Evolutionary conservation across 2,329 filamentous ascomycete species (phyloP).

Genomic region (Hypoxylon sp.): DNA sequence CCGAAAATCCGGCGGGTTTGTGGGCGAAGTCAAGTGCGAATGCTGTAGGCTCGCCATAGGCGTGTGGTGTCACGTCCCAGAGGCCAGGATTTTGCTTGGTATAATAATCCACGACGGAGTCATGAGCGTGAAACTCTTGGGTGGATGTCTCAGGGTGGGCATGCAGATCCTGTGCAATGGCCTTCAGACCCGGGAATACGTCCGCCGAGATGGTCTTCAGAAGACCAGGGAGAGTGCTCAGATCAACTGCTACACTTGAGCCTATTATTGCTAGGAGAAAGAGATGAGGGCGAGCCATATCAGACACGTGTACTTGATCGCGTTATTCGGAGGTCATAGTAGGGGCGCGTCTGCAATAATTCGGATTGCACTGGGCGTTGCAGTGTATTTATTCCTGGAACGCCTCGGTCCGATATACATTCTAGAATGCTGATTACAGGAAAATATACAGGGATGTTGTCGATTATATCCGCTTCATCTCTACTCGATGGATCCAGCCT

Average conservation of each 20-base stretch:
- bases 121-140: constrained; percentile 34
- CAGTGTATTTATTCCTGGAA: constrained; percentile 7
- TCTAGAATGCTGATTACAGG: neutral
- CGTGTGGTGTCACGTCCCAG: constrained; percentile 30
- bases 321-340: neutral
- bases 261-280: constrained; percentile 15
- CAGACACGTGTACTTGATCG: neutral
- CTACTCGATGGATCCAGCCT: neutral
- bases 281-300: constrained; percentile 19
- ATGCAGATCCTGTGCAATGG: constrained; percentile 24
- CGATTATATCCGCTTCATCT: neutral
- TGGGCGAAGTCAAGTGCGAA: constrained; percentile 25
- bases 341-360: neutral
- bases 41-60: constrained; percentile 31
- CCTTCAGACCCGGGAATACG: constrained; percentile 26
- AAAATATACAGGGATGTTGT: neutral
- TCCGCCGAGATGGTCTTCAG: constrained; percentile 32
- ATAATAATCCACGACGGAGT: constrained; percentile 29
- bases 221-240: constrained; percentile 30
- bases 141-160: constrained; percentile 31
- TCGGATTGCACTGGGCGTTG: neutral
- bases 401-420: neutral
- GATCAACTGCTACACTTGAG: constrained; percentile 20
- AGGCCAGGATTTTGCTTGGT: constrained; percentile 30
- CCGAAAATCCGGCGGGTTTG: constrained; percentile 25